These are phyloP conservation scores for Magnolia kwangsiensis DNA, from an alignment of 164 flowering plant species.

Conservation along the genomic window DNA sequence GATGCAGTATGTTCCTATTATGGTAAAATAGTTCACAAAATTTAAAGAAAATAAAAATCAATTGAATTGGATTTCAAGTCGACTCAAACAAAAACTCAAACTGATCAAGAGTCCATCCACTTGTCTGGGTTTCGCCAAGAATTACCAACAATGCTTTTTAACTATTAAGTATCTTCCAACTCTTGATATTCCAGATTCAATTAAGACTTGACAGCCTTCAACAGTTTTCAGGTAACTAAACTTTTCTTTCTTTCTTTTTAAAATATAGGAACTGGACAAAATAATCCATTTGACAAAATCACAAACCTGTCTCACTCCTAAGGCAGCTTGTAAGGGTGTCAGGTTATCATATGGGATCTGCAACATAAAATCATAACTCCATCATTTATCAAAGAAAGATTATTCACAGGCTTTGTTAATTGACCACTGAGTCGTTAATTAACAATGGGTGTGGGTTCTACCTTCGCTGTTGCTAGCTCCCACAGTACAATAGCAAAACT, in stretches of 20 bases:
- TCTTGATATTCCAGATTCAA: background rate
- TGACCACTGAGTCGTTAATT: background rate
- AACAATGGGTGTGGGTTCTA: constrained; percentile 14
- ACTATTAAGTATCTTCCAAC: background rate
- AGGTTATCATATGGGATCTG: constrained; percentile 86
- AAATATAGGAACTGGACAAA: background rate
- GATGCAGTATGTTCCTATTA: too few relatives aligned
- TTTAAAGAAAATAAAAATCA: too few relatives aligned
- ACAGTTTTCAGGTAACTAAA: background rate
- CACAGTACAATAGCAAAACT: constrained; percentile 93
- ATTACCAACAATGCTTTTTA: background rate
- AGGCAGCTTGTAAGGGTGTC: constrained; percentile 96
- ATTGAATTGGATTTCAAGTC: too few relatives aligned
- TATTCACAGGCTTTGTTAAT: background rate
- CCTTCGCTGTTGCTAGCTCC: constrained; percentile 94
- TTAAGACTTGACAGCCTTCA: too few relatives aligned
- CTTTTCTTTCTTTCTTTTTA: background rate
- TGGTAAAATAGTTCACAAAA: too few relatives aligned
- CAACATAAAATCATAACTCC: constrained; percentile 12
- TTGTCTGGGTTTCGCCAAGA: background rate
- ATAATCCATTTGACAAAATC: background rate
- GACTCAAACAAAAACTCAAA: background rate
- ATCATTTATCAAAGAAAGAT: background rate
- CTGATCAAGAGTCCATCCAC: background rate
- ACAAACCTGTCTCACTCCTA: constrained; percentile 95